Conservation (phyloP, 345 rosid species). For the Nasturtium officinale region DNA sequence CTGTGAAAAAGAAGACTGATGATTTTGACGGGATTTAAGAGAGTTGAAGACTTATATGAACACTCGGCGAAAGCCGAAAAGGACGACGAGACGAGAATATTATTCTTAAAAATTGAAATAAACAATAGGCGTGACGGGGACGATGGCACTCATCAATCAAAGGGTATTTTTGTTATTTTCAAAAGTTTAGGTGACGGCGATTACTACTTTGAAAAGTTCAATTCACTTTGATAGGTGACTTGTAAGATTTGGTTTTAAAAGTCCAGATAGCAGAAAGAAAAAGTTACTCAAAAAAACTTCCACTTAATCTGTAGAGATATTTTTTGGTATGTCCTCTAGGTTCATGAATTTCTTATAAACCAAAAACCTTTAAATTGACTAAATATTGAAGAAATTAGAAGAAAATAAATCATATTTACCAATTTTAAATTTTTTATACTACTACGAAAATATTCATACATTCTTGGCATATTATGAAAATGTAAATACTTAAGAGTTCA, state of each 20-base stretch:
- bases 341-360: background rate
- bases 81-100: constrained; percentile 12
- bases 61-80: constrained; percentile 21
- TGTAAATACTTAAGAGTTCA: no score
- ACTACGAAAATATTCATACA: background rate
- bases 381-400: background rate
- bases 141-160: constrained; percentile 21
- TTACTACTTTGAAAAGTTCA: constrained; percentile 32
- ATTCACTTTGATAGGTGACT: constrained; percentile 4
- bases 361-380: background rate
- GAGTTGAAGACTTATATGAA: constrained; percentile 9
- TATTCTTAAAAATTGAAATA: background rate
- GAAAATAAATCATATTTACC: background rate
- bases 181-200: constrained; percentile 16
- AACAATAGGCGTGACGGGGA: constrained; percentile 25
- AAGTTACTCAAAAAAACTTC: background rate
- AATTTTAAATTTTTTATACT: background rate
- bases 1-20: constrained; percentile 24
- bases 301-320: background rate
- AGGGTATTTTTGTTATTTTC: background rate
- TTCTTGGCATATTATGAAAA: background rate
- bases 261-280: background rate
- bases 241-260: background rate
- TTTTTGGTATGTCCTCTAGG: background rate
- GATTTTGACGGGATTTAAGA: constrained; percentile 27